These are phyloP conservation scores for Fonsecaea erecta DNA, from an alignment of 2,329 filamentous ascomycete species.

Conservation along the genomic window DNA sequence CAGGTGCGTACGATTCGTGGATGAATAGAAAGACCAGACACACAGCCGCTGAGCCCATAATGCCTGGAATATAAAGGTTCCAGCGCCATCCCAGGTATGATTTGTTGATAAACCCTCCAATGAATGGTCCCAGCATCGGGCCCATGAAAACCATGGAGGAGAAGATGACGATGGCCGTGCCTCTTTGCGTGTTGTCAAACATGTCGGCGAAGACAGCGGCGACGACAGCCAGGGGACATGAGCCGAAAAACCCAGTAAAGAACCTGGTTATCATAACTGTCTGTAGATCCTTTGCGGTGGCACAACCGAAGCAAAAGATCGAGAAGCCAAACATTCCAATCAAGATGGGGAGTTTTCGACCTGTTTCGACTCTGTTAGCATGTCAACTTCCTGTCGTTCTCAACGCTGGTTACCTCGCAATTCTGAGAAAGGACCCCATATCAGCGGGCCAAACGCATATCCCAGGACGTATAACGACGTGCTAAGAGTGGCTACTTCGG, in stretches of 20 bases:
- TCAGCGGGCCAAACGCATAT: constrained; percentile 54
- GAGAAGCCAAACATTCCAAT: constrained; percentile 58
- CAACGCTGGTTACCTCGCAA: constrained; percentile 43
- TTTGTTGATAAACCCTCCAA: constrained; percentile 59
- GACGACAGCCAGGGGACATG: constrained; percentile 58
- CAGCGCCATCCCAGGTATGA: constrained; percentile 59
- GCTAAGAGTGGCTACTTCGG: constrained; percentile 48
- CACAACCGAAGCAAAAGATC: constrained; percentile 56
- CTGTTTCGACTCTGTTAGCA: not conserved
- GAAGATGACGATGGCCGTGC: constrained; percentile 56
- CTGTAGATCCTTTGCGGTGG: constrained; percentile 57
- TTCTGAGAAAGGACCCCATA: constrained; percentile 61
- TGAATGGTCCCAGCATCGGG: constrained; percentile 59
- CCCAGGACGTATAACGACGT: constrained; percentile 52
- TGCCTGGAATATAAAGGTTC: constrained; percentile 59
- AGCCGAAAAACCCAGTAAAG: constrained; percentile 59
- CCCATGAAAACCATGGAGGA: constrained; percentile 59
- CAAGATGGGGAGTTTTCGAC: constrained; percentile 55
- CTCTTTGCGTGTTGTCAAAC: constrained; percentile 55
- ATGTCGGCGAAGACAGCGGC: constrained; percentile 63
- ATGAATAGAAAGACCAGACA: constrained; percentile 58
- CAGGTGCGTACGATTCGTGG: constrained; percentile 62
- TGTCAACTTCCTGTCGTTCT: not conserved
- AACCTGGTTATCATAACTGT: constrained; percentile 60
- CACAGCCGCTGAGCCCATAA: constrained; percentile 61